Base-by-base conservation (phyloP, 2,329 filamentous ascomycete species). In the Aspergillus tubingensis region DNA sequence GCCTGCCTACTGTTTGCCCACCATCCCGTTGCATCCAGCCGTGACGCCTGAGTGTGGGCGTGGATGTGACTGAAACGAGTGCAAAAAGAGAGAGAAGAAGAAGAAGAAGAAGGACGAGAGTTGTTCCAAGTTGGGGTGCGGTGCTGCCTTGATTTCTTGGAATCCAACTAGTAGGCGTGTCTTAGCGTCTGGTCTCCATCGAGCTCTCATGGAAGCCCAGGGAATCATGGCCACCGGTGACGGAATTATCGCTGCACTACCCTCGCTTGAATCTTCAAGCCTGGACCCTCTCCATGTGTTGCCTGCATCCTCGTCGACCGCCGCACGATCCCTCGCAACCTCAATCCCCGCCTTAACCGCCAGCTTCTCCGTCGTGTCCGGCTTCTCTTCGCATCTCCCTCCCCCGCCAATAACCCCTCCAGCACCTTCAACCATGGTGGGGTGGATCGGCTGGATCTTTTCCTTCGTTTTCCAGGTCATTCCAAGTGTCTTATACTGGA, bases 401-500 rank as follows among this genome's bases (percentile, higher is more conserved):
- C 66, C 67, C 65, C 72, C 73, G 57, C 69, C 68, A 43, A 64
- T 70, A 49, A 62, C 68, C 53, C 70, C 69, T 58, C 68, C 74
- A 53, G 63, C 65, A 44, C 72, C 73, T n/a, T 68, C 72, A 58
- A 74, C 68, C 57, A 75, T 76, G 74, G 72, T 74, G 63, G 81
- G 80, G 62, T 73, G 81, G 61, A 71, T 83, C 23, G 80, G 75
- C n/a, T 80, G 79, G 68, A 70, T 81, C 30, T 74, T 85, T 58
- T 72, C 83, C 61, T 77, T 82, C 56, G 67, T 81, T 52, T 73
- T 85, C 61, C 79, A 80, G 63, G 79, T 85, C 58, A 75, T 88
- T 54, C 86, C 86, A 48, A 81, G 82, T 62, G 61, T 85, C 38
- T 75, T 88, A 56, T 96, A 95, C 79, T 96, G 91, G 88, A 77